Base-by-base conservation (phyloP, 2,329 filamentous ascomycete genomes). In the Pseudogymnoascus sp. region DNA sequence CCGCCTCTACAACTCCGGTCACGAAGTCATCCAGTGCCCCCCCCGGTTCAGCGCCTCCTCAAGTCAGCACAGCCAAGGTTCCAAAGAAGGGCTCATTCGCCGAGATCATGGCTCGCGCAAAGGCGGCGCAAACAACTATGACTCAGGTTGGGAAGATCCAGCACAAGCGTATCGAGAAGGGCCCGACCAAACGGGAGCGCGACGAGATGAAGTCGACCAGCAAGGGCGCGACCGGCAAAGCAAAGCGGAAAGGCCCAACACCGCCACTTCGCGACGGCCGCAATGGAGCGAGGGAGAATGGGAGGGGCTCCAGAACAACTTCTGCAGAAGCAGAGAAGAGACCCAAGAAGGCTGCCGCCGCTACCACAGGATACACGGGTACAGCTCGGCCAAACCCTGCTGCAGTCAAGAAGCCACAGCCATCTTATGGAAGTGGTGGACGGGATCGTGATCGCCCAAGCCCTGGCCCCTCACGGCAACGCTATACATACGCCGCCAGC, bases 11-110 rank as follows among this genome's bases (percentile, higher is more conserved):
- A 16, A 61, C 74, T 81, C 77, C 69, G 68, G 78, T 75, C 1
- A 70, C 77, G 4, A 76, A 75, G 63, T 72, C 77, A 2, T n/a
- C 33, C 10, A 26, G 33, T 41, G 58, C 58, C 11, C 58, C 58
- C 5, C 58, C 58, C 2, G 14, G 60, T 23, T 61, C 60, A 3
- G 49, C 49, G 29, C 29, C 49, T n/a, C 31, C 49, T 33, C 33
- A 60, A 60, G 19, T 39, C 61, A 33, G 39, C 29, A 35, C 59
- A n/a, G 43, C 61, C 4, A 65, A 64, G 43, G 75, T 81, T 1
- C 86, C 85, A 1, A 91, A 91, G 74, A 90, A 88, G 70, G 86
- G 88, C 1, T 89, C 87, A 0, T 92, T 85, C 72, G 83, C 86
- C 38, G 88, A 91, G 69, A 88, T 91, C 64, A 80, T 92, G 75